phyloP scores from a whole-genome alignment of 768 basidiomycete genomes.

The Lactarius sp. region DNA sequence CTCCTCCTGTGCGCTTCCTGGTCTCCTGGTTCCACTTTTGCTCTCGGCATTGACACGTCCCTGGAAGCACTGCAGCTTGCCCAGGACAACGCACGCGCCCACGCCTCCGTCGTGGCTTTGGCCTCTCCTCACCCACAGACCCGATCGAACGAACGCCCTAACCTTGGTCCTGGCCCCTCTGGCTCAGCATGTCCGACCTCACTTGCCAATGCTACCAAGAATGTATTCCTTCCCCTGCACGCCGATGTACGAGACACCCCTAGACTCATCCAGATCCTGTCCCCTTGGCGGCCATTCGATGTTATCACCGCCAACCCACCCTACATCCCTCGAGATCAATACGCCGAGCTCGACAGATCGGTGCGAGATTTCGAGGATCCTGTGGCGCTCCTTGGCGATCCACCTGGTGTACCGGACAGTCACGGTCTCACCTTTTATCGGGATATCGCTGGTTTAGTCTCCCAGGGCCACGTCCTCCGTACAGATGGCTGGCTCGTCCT shows the following conservation, averaged over 20 bases:
- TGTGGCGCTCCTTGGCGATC: conserved; percentile 75
- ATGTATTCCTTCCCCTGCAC: conserved; percentile 35
- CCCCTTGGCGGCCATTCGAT: conserved; percentile 50
- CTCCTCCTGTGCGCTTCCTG: conserved; percentile 70
- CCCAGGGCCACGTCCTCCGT: conserved; percentile 46
- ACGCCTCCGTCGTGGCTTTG: conserved; percentile 21
- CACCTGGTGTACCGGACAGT: conserved; percentile 33
- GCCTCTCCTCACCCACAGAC: neutral
- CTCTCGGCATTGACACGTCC: conserved; percentile 37
- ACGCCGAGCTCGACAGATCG: conserved; percentile 50
- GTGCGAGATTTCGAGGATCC: conserved; percentile 79
- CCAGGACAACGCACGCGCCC: conserved; percentile 38
- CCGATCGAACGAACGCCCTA: neutral
- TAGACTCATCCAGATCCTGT: conserved; percentile 13
- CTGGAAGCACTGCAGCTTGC: conserved; percentile 50
- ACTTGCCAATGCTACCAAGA: neutral
- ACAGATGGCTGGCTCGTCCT: conserved; percentile 58
- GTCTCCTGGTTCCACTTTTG: conserved; percentile 48
- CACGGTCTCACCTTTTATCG: conserved; percentile 63
- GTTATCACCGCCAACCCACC: conserved; percentile 83
- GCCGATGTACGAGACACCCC: conserved; percentile 39
- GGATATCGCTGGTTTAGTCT: conserved; percentile 51
- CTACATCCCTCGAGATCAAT: conserved; percentile 57
- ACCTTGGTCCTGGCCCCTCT: neutral
- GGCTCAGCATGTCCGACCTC: neutral